A percentile compares a stretch with the other conserved stretches of the same genome.
Evolutionary conservation across 2,329 filamentous ascomycete species (phyloP).

Genomic region (Ophiobolus disseminans): DNA sequence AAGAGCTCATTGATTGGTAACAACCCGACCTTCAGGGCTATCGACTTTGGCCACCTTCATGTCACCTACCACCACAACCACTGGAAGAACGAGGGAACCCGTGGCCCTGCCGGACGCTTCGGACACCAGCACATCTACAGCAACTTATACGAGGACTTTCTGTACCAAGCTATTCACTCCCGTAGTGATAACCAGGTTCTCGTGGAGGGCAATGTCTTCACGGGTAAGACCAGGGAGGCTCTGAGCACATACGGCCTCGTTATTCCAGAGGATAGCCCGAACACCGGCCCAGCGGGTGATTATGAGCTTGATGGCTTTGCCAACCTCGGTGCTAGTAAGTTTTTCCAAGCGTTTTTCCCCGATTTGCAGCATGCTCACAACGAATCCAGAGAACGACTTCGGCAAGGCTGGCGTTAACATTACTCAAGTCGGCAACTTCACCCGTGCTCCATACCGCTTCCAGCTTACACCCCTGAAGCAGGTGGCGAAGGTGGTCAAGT

Average conservation of each 20-base stretch:
- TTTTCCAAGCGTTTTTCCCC: neutral
- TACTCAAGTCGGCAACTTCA: conserved; percentile 59
- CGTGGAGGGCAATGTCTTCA: conserved; percentile 58
- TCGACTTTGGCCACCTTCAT: conserved; percentile 68
- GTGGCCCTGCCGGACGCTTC: conserved; percentile 69
- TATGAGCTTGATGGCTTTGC: conserved; percentile 63
- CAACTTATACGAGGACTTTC: conserved; percentile 51
- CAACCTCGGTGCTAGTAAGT: conserved; percentile 61
- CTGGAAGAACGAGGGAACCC: conserved; percentile 69
- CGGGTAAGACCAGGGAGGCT: conserved; percentile 56
- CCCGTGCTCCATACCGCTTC: conserved; percentile 58
- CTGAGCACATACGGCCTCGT: conserved; percentile 63
- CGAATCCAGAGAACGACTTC: conserved; percentile 55
- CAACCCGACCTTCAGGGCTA: conserved; percentile 62
- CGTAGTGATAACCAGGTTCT: conserved; percentile 55
- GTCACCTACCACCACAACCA: conserved; percentile 73
- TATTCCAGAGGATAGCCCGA: conserved; percentile 63
- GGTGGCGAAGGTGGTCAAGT: conserved; percentile 53
- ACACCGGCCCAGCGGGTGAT: conserved; percentile 61
- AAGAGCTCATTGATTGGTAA: conserved; percentile 68
- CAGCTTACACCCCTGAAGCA: conserved; percentile 56
- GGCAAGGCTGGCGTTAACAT: conserved; percentile 59
- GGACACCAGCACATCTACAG: conserved; percentile 70
- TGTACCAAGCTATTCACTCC: conserved; percentile 53
- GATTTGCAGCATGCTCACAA: neutral